Base-by-base conservation (phyloP, 192 early-diverging fungal species). In the Coemansia sp. region DNA sequence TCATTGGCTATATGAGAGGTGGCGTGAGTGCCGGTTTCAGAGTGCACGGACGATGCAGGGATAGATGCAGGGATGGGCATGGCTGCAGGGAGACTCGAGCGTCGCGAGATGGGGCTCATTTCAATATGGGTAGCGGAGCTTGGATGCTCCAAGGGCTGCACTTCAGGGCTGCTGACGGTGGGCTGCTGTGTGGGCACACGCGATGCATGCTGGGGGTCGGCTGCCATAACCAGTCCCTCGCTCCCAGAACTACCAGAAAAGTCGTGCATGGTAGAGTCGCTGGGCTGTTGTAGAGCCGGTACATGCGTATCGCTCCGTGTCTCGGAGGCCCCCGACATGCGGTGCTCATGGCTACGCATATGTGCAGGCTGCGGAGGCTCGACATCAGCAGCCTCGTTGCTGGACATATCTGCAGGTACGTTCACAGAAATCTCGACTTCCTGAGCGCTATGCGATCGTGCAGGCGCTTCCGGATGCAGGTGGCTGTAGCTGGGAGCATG, bases 151-250 rank as follows among this genome's bases (percentile, higher is more conserved):
- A 16, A 12, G 10, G 49, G 14, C 8, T 12, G 11, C 11, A 58
- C 39, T 53, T 70, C 66, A 0, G 68, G 63, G 21, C 46, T 57
- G 59, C 67, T 63, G 36, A 50, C 42, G 2, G 51, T 33, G 0
- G 73, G 59, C 18, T 56, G 16, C 6, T 37, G 46, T 15, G 67
- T 63, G n/a, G 44, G 19, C 33, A 56, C 35, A 35, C 64, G 70
- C 26, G 71, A 58, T 3, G 55, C 59, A 3, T 26, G 45, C 19
- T 35, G 23, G 9, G 66, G 66, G 11, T 55, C 73, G 9, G 63
- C 73, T 2, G 61, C 53, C 39, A 77, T 56, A 28, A 67, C 30
- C 55, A 77, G 53, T 0, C 67, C 73, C 18, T 51, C 59, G 41
- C 14, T 33, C 13, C 63, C 60, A 2, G 51, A 36, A 14, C 5